Evolutionary conservation across 768 basidiomycete species (phyloP), one percentile per base, ranked within the genome.

Genomic region (Baorangia bicolor): DNA sequence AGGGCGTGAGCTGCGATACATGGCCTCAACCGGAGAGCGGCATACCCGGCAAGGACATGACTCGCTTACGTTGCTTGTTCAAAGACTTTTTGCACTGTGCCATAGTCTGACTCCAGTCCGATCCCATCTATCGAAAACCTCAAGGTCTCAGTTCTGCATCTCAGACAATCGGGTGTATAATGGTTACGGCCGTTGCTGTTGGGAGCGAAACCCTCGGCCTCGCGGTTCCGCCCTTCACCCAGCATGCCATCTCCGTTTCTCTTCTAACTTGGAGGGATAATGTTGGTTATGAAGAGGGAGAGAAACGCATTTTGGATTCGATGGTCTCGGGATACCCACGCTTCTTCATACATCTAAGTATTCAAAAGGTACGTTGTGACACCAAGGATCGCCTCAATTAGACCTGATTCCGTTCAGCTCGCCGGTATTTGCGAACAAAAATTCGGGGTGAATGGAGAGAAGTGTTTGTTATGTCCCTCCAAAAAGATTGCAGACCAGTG

Each of bases 181-280:
- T 64, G 56, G 34, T 38, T 2, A 38, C 35, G 9, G 40, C 60
- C 6, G 30, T 56, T 21, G 33, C 51, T 14, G 20, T 53, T 40
- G 66, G 55, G 47, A 49, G 27, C 34, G 55, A 56, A 35, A 58
- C 71, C 3, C 59, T 79, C 23, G 88, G 88, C 4, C 66, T 70
- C 25, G 59, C 87, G 5, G 78, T 89, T 2, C 88, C 88, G 18
- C 81, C 86, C 2, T 78, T 82, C 67, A 88, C 84, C 4, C 84
- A 87, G 12, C 95, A 98, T 64, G 95, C 94, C 13, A 92, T 96
- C 60, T 95, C 93, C 3, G 93, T 96, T n/a, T 94, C 92, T 9
- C 79, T 98, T 2, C 95, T 95, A 0, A 94, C 84, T 30, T 98
- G 95, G 95, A 75, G 76, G 31, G 95, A 98, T 71, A 92, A 88